Evolutionary conservation across 192 early-diverging fungal species (phyloP).

Genomic region (Lobosporangium transversale): DNA sequence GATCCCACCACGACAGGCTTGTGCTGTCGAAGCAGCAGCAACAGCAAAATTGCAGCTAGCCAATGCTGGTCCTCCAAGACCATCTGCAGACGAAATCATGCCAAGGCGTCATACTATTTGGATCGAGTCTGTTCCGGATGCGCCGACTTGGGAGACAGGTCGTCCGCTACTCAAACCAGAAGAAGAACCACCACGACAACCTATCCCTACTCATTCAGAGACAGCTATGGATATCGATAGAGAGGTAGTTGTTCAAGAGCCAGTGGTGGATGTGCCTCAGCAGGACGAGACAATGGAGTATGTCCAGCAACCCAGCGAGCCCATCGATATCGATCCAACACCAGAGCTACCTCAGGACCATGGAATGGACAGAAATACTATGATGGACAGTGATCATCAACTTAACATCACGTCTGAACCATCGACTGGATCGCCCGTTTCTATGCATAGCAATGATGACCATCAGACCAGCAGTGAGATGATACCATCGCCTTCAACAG

Average conservation of each 20-base stretch:
- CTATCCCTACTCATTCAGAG: constrained; percentile 3
- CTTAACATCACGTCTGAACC: constrained; percentile 30
- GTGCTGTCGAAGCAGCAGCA: constrained; percentile 10
- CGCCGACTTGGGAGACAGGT: constrained; percentile 38
- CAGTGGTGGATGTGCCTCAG: neutral
- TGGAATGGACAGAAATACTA: constrained; percentile 19
- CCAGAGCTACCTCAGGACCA: constrained; percentile 8
- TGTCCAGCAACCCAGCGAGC: neutral
- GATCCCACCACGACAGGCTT: constrained; percentile 30
- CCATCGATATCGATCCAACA: constrained; percentile 22
- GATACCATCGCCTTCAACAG: constrained; percentile 29
- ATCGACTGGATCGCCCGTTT: constrained; percentile 39
- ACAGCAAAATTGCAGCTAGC: neutral
- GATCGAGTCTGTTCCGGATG: constrained; percentile 39
- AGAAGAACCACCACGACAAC: constrained; percentile 18
- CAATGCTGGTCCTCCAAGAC: constrained; percentile 37
- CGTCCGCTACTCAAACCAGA: constrained; percentile 9
- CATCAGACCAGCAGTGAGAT: constrained; percentile 11
- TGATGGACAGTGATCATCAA: constrained; percentile 36
- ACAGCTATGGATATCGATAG: constrained; percentile 46
- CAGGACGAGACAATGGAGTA: constrained; percentile 32
- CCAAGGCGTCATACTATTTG: constrained; percentile 49
- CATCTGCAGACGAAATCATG: constrained; percentile 47
- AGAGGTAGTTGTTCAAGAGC: constrained; percentile 6
- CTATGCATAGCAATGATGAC: constrained; percentile 12